Percentiles rank a stretch among this genome's conserved stretches.
Evolutionary conservation across 305 asterid genomes (phyloP).

Genomic region (Plantago lanceolata): DNA sequence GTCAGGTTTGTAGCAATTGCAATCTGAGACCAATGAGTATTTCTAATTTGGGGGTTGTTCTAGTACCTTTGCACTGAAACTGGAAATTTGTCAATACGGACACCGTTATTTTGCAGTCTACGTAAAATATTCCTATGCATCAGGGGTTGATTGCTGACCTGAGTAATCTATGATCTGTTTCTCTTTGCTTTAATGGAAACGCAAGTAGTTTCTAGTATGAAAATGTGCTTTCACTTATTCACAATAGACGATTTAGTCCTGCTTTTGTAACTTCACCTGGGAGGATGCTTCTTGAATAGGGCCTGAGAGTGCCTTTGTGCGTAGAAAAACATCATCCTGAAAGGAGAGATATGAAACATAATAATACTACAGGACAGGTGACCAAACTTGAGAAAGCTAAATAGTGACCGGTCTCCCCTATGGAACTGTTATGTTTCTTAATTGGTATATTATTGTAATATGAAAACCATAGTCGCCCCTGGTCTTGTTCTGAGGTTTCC

Average conservation of each 20-base stretch:
- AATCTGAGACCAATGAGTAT: neutral
- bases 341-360: neutral
- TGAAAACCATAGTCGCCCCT: slow-evolving; percentile 1
- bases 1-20: neutral
- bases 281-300: neutral
- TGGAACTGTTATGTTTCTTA: neutral
- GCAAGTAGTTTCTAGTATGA: neutral
- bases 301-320: too few relatives aligned
- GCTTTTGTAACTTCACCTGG: neutral
- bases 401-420: neutral
- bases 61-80: neutral
- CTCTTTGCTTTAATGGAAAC: neutral
- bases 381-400: neutral
- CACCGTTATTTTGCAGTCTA: neutral
- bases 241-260: neutral
- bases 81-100: neutral
- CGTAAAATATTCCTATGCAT: neutral
- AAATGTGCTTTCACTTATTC: neutral
- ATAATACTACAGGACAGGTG: neutral
- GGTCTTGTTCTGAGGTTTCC: slow-evolving; percentile 12
- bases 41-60: neutral
- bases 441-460: neutral
- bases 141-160: neutral
- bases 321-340: neutral
- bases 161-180: neutral